Evolutionary conservation across 306 rosid species (phyloP).

Genomic region (Vicia villosa): DNA sequence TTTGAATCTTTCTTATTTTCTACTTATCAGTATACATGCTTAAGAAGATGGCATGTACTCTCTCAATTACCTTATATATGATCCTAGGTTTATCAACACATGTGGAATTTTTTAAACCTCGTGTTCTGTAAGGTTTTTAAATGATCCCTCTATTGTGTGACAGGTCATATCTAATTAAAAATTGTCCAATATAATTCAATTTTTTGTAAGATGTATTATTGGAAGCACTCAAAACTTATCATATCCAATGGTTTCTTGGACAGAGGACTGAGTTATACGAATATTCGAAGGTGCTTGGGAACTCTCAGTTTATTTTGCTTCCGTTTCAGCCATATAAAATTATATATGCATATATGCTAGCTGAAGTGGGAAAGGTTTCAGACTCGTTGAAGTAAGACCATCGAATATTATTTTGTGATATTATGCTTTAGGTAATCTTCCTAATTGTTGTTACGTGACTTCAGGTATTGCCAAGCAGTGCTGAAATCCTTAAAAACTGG

Average conservation of each 20-base stretch:
- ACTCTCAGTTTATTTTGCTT: slow-evolving; percentile 83
- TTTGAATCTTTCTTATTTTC: not conserved
- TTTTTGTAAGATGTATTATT: slow-evolving; percentile 10
- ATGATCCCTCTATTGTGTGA: not conserved
- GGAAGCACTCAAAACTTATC: slow-evolving; percentile 27
- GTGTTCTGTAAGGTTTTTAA: slow-evolving; percentile 7
- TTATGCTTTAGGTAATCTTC: slow-evolving; percentile 23
- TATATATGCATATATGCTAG: slow-evolving; percentile 85
- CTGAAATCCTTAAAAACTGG: slow-evolving; percentile 81
- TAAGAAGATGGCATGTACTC: not conserved
- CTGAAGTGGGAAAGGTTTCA: slow-evolving; percentile 90
- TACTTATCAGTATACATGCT: not conserved
- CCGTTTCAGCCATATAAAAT: slow-evolving; percentile 96
- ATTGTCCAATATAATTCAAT: slow-evolving; percentile 4
- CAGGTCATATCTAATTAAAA: slow-evolving; percentile 10
- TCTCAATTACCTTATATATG: not conserved
- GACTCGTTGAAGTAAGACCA: slow-evolving; percentile 82
- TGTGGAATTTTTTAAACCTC: slow-evolving; percentile 18
- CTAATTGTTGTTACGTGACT: slow-evolving; percentile 34
- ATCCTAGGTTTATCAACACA: slow-evolving; percentile 13
- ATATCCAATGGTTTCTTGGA: slow-evolving; percentile 38
- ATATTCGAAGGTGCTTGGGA: slow-evolving; percentile 91
- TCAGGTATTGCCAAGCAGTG: slow-evolving; percentile 85
- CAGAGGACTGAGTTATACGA: slow-evolving; percentile 97
- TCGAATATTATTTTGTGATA: slow-evolving; percentile 28